Evolutionary conservation across 345 rosid species (phyloP), one percentile per base, ranked within the genome.

Genomic region (Mercurialis annua): DNA sequence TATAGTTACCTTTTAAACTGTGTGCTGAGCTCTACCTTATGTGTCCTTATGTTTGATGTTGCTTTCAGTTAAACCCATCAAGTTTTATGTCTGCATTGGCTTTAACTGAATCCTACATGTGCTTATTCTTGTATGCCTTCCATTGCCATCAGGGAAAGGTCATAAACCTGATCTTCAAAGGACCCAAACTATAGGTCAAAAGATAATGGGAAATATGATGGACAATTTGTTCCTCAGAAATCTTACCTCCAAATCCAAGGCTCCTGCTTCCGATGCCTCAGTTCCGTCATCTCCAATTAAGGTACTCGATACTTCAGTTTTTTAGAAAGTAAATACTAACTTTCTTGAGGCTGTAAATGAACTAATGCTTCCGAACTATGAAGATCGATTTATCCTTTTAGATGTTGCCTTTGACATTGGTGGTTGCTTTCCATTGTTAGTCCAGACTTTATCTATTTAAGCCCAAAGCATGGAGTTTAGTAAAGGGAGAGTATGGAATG

Each of bases 171-270:
- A 85, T 74, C 46, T 89, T 33, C 96, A 82, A 68, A 86, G 86
- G 52, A 88, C 62, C 80, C 97, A 94, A 76, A 91, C 96, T 20
- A 42, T 91, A 54, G 97, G 99, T 63, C 99, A 88, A 76, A 83
- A 89, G 67, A 71, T 88, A 64, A 83, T 88, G 83, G 93, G 88
- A 48, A 87, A 87, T 67, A 78, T 92, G 81, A 91, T 91, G 92
- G 97, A 91, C 77, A 94, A 85, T 80, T 71, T 90, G 59, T 88
- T 94, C 62, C 78, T 86, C 44, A 85, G 98, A 81, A 89, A 76
- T 78, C 82, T 87, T 72, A 83, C 92, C 72, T 87, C 97, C 61
- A 90, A 87, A 74, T 71, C 94, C n/a, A 87, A 80, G 80, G 81
- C 55, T 64, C 81, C 53, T 66, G 66, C 70, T 58, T 70, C 88